Evolutionary conservation across 2,329 filamentous ascomycete species (phyloP), one percentile per base, ranked within the genome.

Genomic region (Alternaria alternata): DNA sequence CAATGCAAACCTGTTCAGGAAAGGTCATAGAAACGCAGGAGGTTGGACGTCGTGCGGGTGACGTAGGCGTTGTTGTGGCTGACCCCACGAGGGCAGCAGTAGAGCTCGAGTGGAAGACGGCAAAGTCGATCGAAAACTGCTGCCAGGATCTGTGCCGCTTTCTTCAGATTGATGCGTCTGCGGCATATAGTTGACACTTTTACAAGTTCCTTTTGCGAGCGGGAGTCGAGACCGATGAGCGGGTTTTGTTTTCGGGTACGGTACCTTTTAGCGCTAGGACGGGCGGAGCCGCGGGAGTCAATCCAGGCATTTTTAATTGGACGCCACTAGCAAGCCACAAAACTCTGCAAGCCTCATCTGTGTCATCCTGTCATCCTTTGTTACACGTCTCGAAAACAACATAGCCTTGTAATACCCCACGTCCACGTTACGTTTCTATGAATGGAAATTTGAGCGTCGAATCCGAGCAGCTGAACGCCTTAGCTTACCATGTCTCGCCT

Each of bases 41-140:
- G 39, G 67, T 67, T 26, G 68, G 63, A 11, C 59, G 73, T 22
- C 63, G 76, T 54, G 65, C 61, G 9, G 76, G 76, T 26, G 76
- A 78, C 56, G 71, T 78, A 16, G 71, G 67, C 9, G 63, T 67
- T 34, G 73, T 69, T 22, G 67, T 75, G n/a, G 74, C 73, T 16
- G 69, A 64, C 1, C 66, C 70, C 5, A 56, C 69, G 18, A 64
- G 67, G 34, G 74, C 74, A 26, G 63, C 63, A 39, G 61, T 44
- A 8, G 70, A 74, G 34, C 67, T 76, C 11, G 68, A 65, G 20
- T 76, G 74, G 74, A 59, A 56, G 20, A 67, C 74, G 14, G 44
- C 49, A 30, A 59, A 38, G 43, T 42, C 51, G 14, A 44, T 54
- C 20, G 7, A 44, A 14, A 41, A 54, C 28, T 54, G 51, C 16